phyloP scores from a whole-genome alignment of 1,284 basidiomycete genomes.

The Amylostereum chailletii region DNA sequence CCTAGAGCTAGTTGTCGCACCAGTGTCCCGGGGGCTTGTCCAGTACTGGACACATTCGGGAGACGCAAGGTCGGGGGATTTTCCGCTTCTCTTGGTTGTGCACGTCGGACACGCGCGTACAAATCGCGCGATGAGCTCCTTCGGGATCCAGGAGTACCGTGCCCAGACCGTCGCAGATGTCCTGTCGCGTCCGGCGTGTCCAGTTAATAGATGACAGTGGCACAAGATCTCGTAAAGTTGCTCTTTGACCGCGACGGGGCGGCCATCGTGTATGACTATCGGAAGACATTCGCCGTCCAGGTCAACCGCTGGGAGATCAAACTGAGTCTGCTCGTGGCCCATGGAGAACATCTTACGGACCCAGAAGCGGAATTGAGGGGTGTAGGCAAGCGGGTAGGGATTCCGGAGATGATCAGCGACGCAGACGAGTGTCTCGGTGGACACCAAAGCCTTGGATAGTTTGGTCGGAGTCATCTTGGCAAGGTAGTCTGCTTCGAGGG shows the following conservation, averaged over 20 bases:
- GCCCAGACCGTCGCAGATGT: constrained; percentile 52
- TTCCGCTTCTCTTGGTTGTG: constrained; percentile 28
- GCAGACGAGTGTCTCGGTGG: constrained; percentile 56
- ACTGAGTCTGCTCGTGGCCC: constrained; percentile 22
- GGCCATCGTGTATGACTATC: constrained; percentile 55
- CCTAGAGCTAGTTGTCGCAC: too few relatives aligned
- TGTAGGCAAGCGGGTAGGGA: constrained; percentile 34
- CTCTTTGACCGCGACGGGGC: constrained; percentile 65
- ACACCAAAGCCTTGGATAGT: constrained; percentile 62
- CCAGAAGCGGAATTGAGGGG: constrained; percentile 71
- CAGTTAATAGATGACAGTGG: constrained; percentile 53
- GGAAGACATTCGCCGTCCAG: background rate
- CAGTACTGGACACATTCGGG: too few relatives aligned
- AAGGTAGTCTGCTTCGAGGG: constrained; percentile 46
- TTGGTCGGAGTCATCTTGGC: constrained; percentile 45
- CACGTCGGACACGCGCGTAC: constrained; percentile 73
- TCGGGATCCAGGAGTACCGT: constrained; percentile 74
- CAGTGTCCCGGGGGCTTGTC: too few relatives aligned
- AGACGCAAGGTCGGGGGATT: background rate
- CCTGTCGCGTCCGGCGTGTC: constrained; percentile 74
- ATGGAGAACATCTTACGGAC: constrained; percentile 70
- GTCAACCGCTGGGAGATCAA: constrained; percentile 2
- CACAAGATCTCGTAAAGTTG: constrained; percentile 70
- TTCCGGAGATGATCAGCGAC: constrained; percentile 55
- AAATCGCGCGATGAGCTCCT: constrained; percentile 68